These are phyloP conservation scores for Neodidymelliopsis sp. DNA, from an alignment of 2,329 filamentous ascomycete species.

Conservation along the genomic window DNA sequence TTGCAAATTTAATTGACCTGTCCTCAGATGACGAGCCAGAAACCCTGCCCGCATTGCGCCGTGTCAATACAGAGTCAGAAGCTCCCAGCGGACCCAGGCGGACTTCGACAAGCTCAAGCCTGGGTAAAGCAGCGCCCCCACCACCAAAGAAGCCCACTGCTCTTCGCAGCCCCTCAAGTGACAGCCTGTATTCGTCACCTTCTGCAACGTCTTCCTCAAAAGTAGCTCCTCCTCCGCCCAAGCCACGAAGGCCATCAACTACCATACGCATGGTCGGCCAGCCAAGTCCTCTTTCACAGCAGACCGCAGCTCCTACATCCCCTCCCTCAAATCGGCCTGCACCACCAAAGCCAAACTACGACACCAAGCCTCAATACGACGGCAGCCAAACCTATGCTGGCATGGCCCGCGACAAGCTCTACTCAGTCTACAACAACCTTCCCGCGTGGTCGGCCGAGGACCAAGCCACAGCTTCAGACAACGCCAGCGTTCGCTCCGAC, in stretches of 20 bases:
- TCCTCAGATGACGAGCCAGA: conserved; percentile 52
- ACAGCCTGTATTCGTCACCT: conserved; percentile 16
- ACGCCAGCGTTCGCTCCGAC: conserved; percentile 20
- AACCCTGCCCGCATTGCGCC: conserved; percentile 25
- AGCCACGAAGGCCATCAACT: conserved; percentile 40
- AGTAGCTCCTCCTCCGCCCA: conserved; percentile 43
- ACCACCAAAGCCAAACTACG: conserved; percentile 36
- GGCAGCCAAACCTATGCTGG: conserved; percentile 47
- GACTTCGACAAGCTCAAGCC: conserved; percentile 6
- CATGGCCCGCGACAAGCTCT: conserved; percentile 50
- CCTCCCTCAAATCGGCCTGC: conserved; percentile 43
- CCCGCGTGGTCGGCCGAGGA: conserved; percentile 44
- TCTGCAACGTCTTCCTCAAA: conserved; percentile 39
- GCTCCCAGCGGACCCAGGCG: not conserved
- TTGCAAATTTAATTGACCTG: conserved; percentile 57
- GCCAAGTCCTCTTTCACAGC: conserved; percentile 40
- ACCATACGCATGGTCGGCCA: conserved; percentile 24
- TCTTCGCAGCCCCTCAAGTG: conserved; percentile 50
- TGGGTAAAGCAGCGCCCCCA: conserved; percentile 41
- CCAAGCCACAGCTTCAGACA: conserved; percentile 16
- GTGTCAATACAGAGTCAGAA: conserved; percentile 38
- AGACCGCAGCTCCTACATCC: conserved; percentile 28
- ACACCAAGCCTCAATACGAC: conserved; percentile 26
- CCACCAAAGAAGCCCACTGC: conserved; percentile 45
- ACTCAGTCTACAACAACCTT: conserved; percentile 50